phyloP scores from a whole-genome alignment of 2,329 filamentous ascomycete species.

The Stachybotrys chlorohalonatus region DNA sequence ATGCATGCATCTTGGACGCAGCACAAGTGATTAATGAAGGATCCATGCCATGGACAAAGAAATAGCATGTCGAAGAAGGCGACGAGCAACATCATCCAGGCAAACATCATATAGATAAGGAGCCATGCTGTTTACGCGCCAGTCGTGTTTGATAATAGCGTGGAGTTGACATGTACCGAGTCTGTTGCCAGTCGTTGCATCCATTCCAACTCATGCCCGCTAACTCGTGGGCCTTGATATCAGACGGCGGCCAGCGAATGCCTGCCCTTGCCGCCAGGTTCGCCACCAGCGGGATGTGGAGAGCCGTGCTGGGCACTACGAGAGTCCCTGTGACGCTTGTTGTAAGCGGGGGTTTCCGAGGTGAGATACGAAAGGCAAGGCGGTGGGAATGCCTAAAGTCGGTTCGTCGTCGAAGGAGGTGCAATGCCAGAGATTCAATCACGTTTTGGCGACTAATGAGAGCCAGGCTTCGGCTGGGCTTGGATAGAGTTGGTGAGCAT shows the following conservation, averaged over 20 bases:
- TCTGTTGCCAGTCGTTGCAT: too few species aligned
- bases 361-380: too few species aligned
- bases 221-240: neutral
- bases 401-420: neutral
- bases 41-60: neutral
- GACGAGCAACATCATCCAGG: too few species aligned
- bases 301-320: neutral
- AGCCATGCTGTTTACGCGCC: too few species aligned
- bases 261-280: neutral
- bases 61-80: too few species aligned
- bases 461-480: neutral
- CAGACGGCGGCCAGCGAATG: neutral
- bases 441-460: neutral
- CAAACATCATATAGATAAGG: too few species aligned
- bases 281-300: neutral
- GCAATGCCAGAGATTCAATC: neutral
- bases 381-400: neutral
- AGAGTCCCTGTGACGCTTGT: too few species aligned
- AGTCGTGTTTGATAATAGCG: too few species aligned
- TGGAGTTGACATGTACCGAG: too few species aligned
- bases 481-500: neutral
- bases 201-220: too few species aligned
- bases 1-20: neutral
- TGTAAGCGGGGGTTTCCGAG: too few species aligned
- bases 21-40: neutral